These are phyloP conservation scores for Mytilinidion resinicola DNA, from an alignment of 495 filamentous ascomycete species.

Conservation along the genomic window DNA sequence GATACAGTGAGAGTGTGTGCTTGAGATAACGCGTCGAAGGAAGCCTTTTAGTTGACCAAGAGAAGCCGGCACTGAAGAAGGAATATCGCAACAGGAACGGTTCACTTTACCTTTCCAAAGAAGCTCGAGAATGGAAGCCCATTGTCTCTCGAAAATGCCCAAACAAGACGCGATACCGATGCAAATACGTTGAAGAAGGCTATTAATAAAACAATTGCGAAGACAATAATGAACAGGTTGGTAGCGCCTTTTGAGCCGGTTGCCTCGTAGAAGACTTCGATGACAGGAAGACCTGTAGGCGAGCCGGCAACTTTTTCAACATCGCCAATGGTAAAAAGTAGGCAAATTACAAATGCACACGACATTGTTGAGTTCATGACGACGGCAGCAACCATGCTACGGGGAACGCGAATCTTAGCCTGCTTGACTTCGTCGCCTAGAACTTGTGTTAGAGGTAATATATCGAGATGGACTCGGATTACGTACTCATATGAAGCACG, in stretches of 20 bases:
- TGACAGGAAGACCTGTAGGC: constrained; percentile 48
- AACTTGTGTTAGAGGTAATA: neutral
- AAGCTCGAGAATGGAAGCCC: constrained; percentile 51
- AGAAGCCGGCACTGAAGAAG: too few species aligned
- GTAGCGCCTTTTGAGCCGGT: constrained; percentile 43
- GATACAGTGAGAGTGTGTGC: too few species aligned
- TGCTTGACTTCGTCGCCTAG: constrained; percentile 15
- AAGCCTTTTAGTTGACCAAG: too few species aligned
- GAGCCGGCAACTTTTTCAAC: constrained; percentile 20
- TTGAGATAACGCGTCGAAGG: too few species aligned
- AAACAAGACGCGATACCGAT: constrained; percentile 48
- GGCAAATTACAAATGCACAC: constrained; percentile 11
- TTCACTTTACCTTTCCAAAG: constrained; percentile 30
- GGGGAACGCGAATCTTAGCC: constrained; percentile 5
- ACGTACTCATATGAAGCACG: constrained; percentile 16
- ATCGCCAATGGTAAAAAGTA: constrained; percentile 27
- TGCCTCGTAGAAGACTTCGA: constrained; percentile 47
- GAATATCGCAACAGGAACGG: neutral
- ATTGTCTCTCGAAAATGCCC: constrained; percentile 56
- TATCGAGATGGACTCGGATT: neutral
- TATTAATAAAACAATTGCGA: constrained; percentile 43
- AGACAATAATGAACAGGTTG: constrained; percentile 42
- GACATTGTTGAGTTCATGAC: constrained; percentile 10
- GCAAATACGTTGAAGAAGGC: constrained; percentile 47
- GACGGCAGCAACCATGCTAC: constrained; percentile 12